Evolutionary conservation across 495 filamentous ascomycete genomes (phyloP), one percentile per base, ranked within the genome.

Genomic region (Xylaria sp.): DNA sequence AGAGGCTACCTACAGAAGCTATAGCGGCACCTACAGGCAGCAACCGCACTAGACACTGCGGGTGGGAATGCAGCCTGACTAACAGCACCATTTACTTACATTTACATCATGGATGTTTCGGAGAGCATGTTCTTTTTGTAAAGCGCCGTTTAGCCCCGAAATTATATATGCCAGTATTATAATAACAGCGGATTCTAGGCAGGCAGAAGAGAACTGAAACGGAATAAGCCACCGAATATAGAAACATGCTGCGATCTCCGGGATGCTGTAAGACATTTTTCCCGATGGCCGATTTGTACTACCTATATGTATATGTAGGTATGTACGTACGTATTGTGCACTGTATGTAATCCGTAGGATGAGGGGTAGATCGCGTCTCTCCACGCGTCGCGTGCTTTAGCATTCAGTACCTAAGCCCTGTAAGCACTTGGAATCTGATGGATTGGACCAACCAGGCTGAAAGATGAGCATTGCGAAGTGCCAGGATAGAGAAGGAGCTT

Each of bases 341-440:
- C 31, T 55, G 64, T 53, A n/a, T n/a, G n/a, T n/a, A n/a, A n/a
- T n/a, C n/a, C n/a, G n/a, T 55, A 41, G 35, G 33, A 46, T 59
- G 66, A 68, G 66, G 66, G 66, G 66, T 48, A 68, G 12, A 40
- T 37, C 66, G 66, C 66, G 66, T 68, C 35, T 48, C 17, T n/a
- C 58, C 14, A 41, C 37, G 59, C 59, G 59, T 62, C 37, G 59
- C 37, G 59, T 31, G 24, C 52, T 31, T 31, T 29, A 55, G 24
- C 31, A 55, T n/a, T n/a, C 35, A 37, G 35, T 31, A 52, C 52
- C 3, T 55, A 29, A n/a, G n/a, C n/a, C n/a, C 50, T 3, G 26
- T 55, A 37, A 8, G 35, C 24, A 55, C 12, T 31, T 55, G 52
- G 12, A 31, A 55, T 55, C 12, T 55, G 26, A 55, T 2, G 26